These are phyloP conservation scores for Platismatia glauca DNA, from an alignment of 495 filamentous ascomycete genomes.

Conservation along the genomic window DNA sequence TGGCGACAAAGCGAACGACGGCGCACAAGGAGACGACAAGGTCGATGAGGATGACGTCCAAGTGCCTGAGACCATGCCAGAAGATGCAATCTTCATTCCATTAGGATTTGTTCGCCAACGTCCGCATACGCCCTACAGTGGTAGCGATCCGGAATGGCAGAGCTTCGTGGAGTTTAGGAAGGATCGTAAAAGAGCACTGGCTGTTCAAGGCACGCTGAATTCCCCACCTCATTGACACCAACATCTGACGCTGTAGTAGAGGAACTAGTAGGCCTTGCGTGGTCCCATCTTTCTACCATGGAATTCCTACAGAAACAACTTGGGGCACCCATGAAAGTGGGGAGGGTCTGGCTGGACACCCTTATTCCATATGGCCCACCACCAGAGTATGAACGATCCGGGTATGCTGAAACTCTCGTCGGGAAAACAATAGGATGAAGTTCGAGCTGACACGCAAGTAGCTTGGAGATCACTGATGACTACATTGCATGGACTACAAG, in stretches of 20 bases:
- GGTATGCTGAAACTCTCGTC: constrained; percentile 33
- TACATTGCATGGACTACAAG: constrained; percentile 44
- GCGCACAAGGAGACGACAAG: constrained; percentile 1
- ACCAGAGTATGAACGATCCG: constrained; percentile 49
- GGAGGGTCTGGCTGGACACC: constrained; percentile 50
- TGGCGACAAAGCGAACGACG: constrained; percentile 1
- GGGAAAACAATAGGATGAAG: neutral
- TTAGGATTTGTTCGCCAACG: constrained; percentile 45
- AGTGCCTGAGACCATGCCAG: constrained; percentile 21
- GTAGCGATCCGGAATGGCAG: constrained; percentile 62
- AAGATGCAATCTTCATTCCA: constrained; percentile 52
- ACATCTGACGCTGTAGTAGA: constrained; percentile 31
- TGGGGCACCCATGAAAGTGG: constrained; percentile 41
- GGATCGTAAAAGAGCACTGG: constrained; percentile 38
- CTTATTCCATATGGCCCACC: constrained; percentile 52
- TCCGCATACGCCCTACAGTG: constrained; percentile 46
- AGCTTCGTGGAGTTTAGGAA: constrained; percentile 50
- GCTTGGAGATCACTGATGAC: constrained; percentile 47
- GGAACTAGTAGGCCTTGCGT: constrained; percentile 43
- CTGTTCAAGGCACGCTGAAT: constrained; percentile 42
- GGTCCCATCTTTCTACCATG: constrained; percentile 27
- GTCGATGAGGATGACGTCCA: constrained; percentile 24
- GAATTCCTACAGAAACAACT: constrained; percentile 33
- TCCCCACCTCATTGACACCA: neutral
- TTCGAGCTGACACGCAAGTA: constrained; percentile 22